Evolutionary conservation across 371 early-diverging fungal genomes (phyloP), one percentile per base, ranked within the genome.

Genomic region (Mucor lusitanicus): DNA sequence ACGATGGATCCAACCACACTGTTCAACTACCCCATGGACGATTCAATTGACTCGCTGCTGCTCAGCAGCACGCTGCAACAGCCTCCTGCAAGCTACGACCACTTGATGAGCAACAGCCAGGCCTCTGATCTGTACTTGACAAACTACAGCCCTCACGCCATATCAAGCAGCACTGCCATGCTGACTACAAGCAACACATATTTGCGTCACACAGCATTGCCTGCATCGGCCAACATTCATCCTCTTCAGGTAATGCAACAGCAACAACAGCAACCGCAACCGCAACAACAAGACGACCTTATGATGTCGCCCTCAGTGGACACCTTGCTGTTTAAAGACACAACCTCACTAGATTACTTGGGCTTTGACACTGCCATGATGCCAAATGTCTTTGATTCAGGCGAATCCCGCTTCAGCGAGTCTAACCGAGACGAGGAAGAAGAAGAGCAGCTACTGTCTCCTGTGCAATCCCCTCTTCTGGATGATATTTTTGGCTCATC

Each of bases 191-290:
- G 32, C 28, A 55, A 32, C 6, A 8, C 55, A 17, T 55, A 32
- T 55, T 17, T 55, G 17, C 50, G 50, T 25, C 50, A 21, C n/a
- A 44, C 17, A 8, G 7, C 37, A 37, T 37, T 37, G 11, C 13
- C 37, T 25, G 8, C 50, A 15, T 37, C 59, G 12, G 61, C 67
- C 28, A 48, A 71, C 37, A 69, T 71, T 3, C 69, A 71, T 37
- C 68, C 71, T 19, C 61, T 71, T 17, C 68, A 74, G n/a, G 68
- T 68, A 42, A 28, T 67, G 28, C 58, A 63, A 21, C 64, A 66
- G 12, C 54, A 63, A 12, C 50, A 50, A 4, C 50, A 50, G 23
- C 54, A 63, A n/a, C 48, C 21, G 9, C 50, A 50, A 50, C 44
- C 12, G 19, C 44, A 44, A 8, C 50, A 50, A 12, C 32, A 62